phyloP scores from a whole-genome alignment of 2,329 filamentous ascomycete genomes.

The Aspergillus sergii region DNA sequence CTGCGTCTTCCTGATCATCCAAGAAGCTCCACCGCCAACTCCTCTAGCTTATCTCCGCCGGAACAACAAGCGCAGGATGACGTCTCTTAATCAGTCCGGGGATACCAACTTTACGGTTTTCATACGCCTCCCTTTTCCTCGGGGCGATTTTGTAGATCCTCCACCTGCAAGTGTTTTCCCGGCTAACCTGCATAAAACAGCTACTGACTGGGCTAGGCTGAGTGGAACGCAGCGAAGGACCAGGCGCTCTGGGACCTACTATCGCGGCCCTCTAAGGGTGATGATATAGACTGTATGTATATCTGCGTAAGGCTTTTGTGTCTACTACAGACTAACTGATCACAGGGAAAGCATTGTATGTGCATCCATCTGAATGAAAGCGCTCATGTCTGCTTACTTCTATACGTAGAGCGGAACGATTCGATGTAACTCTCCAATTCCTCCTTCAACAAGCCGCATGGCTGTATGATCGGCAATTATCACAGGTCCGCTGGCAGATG shows the following conservation, averaged over 20 bases:
- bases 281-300: slow-evolving; percentile 77
- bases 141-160: slow-evolving; percentile 87
- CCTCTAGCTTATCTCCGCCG: not conserved
- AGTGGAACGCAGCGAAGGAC: slow-evolving; percentile 88
- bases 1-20: not conserved
- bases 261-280: slow-evolving; percentile 75
- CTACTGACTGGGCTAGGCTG: slow-evolving; percentile 59
- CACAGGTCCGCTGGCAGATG: slow-evolving; percentile 88
- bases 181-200: slow-evolving; percentile 6
- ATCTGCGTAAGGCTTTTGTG: slow-evolving; percentile 26
- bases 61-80: slow-evolving; percentile 12
- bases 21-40: not conserved
- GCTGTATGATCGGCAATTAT: slow-evolving; percentile 87
- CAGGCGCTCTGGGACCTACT: slow-evolving; percentile 87
- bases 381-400: not conserved
- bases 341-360: slow-evolving; percentile 74
- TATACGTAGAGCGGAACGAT: slow-evolving; percentile 64
- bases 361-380: not conserved
- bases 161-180: slow-evolving; percentile 64
- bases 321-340: slow-evolving; percentile 13
- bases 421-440: slow-evolving; percentile 85
- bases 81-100: slow-evolving; percentile 18
- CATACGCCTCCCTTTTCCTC: slow-evolving; percentile 83
- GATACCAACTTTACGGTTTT: slow-evolving; percentile 67
- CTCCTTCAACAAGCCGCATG: slow-evolving; percentile 91